These are phyloP conservation scores for Solanum acaule DNA, from an alignment of 257 asterid species.

Conservation along the genomic window DNA sequence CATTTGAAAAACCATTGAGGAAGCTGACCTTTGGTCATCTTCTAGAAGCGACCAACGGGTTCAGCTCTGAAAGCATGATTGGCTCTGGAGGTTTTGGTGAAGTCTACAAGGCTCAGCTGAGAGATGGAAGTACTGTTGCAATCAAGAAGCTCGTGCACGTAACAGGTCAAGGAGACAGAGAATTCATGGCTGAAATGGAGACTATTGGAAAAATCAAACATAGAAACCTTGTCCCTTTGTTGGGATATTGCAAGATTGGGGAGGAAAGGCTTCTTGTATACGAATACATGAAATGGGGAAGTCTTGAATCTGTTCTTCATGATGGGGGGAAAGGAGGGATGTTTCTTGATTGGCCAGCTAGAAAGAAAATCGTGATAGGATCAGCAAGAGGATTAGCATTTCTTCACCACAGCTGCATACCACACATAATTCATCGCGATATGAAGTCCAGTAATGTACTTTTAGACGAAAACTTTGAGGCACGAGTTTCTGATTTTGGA, in stretches of 20 bases:
- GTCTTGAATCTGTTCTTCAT: conserved; percentile 75
- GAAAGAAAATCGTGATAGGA: conserved; percentile 78
- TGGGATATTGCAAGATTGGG: conserved; percentile 84
- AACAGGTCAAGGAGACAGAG: conserved; percentile 89
- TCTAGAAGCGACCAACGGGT: conserved; percentile 89
- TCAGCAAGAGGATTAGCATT: conserved; percentile 91
- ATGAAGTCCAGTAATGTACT: conserved; percentile 97
- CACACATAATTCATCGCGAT: conserved; percentile 92
- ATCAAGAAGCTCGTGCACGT: conserved; percentile 82
- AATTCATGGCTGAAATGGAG: conserved; percentile 98
- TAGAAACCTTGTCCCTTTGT: conserved; percentile 71
- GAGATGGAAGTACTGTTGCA: conserved; percentile 71
- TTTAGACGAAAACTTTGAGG: conserved; percentile 68
- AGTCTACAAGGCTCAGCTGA: conserved; percentile 75
- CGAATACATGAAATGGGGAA: conserved; percentile 93
- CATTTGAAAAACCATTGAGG: conserved; percentile 80
- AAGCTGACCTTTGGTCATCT: conserved; percentile 85
- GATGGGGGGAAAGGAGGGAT: conserved; percentile 25
- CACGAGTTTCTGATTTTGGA: conserved; percentile 93
- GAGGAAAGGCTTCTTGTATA: conserved; percentile 88
- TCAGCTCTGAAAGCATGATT: conserved; percentile 68
- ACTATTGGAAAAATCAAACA: conserved; percentile 93
- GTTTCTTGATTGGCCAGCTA: conserved; percentile 57
- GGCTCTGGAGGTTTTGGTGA: conserved; percentile 98
- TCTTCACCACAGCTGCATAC: conserved; percentile 96